phyloP scores from a whole-genome alignment of 2,329 filamentous ascomycete species.

The Scedosporium aurantiacum region DNA sequence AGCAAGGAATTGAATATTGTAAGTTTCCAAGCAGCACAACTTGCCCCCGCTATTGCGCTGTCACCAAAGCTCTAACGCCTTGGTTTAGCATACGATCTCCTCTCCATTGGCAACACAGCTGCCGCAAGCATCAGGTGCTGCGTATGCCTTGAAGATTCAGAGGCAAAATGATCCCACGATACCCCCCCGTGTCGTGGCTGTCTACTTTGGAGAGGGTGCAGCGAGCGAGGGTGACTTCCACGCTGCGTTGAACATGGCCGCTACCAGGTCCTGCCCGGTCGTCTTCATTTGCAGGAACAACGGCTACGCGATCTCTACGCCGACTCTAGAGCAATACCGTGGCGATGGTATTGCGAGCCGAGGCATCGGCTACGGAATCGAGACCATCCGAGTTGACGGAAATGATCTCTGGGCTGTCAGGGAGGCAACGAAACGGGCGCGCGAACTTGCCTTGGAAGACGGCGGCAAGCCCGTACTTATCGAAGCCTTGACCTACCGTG shows the following conservation, averaged over 20 bases:
- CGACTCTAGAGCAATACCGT: slow-evolving; percentile 81
- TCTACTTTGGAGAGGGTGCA: slow-evolving; percentile 85
- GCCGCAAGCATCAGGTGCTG: slow-evolving; percentile 76
- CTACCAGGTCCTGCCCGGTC: slow-evolving; percentile 75
- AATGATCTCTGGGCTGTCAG: slow-evolving; percentile 87
- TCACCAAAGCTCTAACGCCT: neutral
- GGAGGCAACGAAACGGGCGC: slow-evolving; percentile 66
- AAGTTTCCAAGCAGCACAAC: slow-evolving; percentile 19
- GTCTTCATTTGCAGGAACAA: slow-evolving; percentile 91
- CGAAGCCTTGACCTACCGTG: slow-evolving; percentile 97
- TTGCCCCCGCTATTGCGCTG: neutral
- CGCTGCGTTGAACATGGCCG: slow-evolving; percentile 80
- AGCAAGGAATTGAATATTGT: slow-evolving; percentile 75
- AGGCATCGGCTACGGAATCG: slow-evolving; percentile 85
- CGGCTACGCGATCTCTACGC: slow-evolving; percentile 82
- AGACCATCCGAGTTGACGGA: slow-evolving; percentile 85
- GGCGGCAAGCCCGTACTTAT: slow-evolving; percentile 78
- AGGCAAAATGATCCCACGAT: slow-evolving; percentile 58
- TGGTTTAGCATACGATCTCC: slow-evolving; percentile 60
- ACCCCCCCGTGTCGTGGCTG: slow-evolving; percentile 59
- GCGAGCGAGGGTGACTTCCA: slow-evolving; percentile 90
- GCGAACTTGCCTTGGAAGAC: slow-evolving; percentile 65
- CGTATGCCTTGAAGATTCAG: slow-evolving; percentile 79
- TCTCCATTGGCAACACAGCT: slow-evolving; percentile 82
- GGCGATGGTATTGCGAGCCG: slow-evolving; percentile 84